Evolutionary conservation across 2,329 filamentous ascomycete genomes (phyloP).

Genomic region (Phialocephala subalpina): DNA sequence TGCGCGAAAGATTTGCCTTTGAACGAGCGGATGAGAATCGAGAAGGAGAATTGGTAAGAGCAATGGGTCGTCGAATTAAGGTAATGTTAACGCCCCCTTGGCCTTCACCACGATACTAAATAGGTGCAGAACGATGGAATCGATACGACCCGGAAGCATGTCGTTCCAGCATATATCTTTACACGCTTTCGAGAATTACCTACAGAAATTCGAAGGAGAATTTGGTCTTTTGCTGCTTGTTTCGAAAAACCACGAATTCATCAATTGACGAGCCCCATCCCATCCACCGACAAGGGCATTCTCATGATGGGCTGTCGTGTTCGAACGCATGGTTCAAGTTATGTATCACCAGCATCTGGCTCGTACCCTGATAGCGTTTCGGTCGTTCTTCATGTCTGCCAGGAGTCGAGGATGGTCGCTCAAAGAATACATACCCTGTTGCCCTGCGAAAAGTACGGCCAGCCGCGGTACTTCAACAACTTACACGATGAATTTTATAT

Average conservation of each 20-base stretch:
- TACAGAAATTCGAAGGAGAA: not conserved
- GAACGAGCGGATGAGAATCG: not conserved
- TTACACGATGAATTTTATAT: constrained; percentile 1
- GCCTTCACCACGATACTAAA: not conserved
- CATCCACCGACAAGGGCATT: no score
- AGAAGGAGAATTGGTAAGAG: not conserved
- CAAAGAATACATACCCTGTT: not conserved
- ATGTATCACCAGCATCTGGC: not conserved
- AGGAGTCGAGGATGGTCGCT: not conserved
- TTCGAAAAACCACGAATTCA: not conserved
- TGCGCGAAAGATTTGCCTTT: not conserved
- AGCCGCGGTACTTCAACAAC: constrained; percentile 4
- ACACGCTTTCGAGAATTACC: not conserved
- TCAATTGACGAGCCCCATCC: no score
- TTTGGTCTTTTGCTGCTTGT: not conserved
- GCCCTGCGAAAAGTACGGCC: not conserved
- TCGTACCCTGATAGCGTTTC: not conserved
- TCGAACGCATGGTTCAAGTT: not conserved
- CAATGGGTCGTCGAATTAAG: not conserved
- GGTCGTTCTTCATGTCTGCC: constrained; percentile 2
- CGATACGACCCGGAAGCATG: not conserved
- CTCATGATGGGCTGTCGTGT: no score
- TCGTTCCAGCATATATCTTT: not conserved
- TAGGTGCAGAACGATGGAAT: not conserved
- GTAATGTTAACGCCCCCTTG: not conserved